Evolutionary conservation across 345 rosid species (phyloP).

Genomic region (Moricandia moricandioides): DNA sequence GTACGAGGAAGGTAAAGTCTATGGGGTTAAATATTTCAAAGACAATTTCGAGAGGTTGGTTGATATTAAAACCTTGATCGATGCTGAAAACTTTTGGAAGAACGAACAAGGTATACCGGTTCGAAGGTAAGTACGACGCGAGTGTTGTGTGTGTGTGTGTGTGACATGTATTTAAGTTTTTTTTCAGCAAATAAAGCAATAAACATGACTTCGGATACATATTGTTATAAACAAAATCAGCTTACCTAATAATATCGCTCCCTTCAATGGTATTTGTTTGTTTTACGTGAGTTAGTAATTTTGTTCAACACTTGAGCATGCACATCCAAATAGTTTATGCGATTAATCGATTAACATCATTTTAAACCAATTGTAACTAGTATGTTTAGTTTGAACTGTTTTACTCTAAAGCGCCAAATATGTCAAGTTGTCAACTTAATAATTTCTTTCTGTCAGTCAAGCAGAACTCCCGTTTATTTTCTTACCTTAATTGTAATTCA

Average conservation of each 20-base stretch:
- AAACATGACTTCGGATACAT: neutral
- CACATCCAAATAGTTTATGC: neutral
- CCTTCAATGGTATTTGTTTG: neutral
- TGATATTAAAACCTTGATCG: conserved; percentile 38
- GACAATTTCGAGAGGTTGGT: too few relatives aligned
- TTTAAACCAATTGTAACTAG: neutral
- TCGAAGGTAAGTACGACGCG: neutral
- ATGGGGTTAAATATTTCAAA: too few relatives aligned
- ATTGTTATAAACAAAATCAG: neutral
- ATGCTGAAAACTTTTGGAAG: conserved; percentile 47
- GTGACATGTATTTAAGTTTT: neutral
- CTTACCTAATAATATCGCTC: neutral
- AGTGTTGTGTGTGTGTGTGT: conserved; percentile 15
- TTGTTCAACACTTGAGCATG: neutral
- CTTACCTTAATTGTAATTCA: neutral
- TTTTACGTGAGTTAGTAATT: neutral
- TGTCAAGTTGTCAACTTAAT: neutral
- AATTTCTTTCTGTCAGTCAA: neutral
- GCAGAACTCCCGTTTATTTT: neutral
- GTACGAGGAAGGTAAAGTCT: too few relatives aligned
- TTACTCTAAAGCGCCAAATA: neutral
- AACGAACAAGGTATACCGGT: conserved; percentile 58
- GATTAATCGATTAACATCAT: neutral
- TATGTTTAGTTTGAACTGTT: neutral
- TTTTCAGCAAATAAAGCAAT: neutral